A percentile compares a stretch with the other conserved stretches of the same genome.
phyloP scores from a whole-genome alignment of 2,329 filamentous ascomycete species.

The Cryphonectria naterciae region DNA sequence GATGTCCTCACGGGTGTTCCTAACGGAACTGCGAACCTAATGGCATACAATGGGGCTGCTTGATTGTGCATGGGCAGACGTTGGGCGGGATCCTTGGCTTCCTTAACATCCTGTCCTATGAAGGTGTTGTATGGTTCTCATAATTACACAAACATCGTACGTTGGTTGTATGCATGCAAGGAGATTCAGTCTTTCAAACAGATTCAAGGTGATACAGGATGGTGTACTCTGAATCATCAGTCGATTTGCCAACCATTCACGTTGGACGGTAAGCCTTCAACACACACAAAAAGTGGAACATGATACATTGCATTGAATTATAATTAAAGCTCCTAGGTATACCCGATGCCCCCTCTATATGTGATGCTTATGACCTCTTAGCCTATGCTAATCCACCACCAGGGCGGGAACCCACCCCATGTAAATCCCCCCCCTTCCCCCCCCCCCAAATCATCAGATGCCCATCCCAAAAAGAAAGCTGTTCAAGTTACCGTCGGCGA shows the following conservation, averaged over 20 bases:
- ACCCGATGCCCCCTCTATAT: no score
- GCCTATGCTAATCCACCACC: no score
- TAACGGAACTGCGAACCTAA: conserved; percentile 31
- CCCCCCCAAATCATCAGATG: neutral
- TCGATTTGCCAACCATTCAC: neutral
- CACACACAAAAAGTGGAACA: neutral
- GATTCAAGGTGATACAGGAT: neutral
- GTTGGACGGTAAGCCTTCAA: neutral
- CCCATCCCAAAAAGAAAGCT: neutral
- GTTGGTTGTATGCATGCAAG: neutral
- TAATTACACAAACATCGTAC: neutral
- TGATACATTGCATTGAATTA: neutral
- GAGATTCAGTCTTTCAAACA: neutral
- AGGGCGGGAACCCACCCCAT: no score
- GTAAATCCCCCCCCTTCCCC: no score
- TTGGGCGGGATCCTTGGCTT: neutral
- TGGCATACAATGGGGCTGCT: conserved; percentile 33
- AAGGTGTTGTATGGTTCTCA: neutral
- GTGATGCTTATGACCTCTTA: no score
- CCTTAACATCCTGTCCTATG: neutral
- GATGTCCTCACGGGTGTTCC: conserved; percentile 27
- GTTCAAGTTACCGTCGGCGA: neutral
- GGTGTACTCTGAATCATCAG: neutral
- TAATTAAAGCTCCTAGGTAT: neutral
- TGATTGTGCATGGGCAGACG: neutral